Evolutionary conservation across 768 basidiomycete species (phyloP).

Genomic region (Brasilioporus rufonigricans): DNA sequence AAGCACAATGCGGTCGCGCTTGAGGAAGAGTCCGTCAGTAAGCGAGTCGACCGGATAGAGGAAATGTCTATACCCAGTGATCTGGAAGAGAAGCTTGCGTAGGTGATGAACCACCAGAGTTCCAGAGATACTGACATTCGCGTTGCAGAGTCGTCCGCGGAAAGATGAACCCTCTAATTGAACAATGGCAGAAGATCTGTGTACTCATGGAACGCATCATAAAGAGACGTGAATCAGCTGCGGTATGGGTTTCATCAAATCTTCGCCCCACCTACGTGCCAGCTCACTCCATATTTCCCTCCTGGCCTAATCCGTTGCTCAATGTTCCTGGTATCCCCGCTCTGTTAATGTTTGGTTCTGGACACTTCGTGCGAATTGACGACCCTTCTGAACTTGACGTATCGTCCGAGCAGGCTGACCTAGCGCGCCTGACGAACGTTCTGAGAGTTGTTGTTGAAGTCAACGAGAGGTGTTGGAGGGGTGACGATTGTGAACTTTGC

Average conservation of each 20-base stretch:
- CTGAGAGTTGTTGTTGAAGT: constrained; percentile 75
- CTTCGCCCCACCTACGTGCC: constrained; percentile 60
- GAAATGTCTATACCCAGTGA: constrained; percentile 94
- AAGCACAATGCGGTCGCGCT: constrained; percentile 72
- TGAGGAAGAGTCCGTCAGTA: constrained; percentile 85
- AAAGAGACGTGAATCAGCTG: constrained; percentile 87
- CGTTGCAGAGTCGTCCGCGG: constrained; percentile 65
- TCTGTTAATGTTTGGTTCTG: constrained; percentile 13
- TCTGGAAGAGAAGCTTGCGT: constrained; percentile 87
- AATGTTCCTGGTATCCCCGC: constrained; percentile 33
- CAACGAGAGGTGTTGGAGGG: constrained; percentile 79
- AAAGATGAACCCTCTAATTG: constrained; percentile 74
- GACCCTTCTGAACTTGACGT: constrained; percentile 24
- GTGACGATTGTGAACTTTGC: constrained; percentile 78
- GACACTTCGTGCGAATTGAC: constrained; percentile 7
- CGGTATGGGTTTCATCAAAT: constrained; percentile 71
- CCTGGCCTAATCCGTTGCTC: constrained; percentile 37
- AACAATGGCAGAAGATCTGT: constrained; percentile 91
- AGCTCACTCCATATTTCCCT: constrained; percentile 68
- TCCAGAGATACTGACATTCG: constrained; percentile 1
- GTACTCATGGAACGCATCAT: constrained; percentile 83
- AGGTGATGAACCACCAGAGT: constrained; percentile 21
- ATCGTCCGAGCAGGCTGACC: constrained; percentile 64
- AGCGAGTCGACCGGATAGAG: constrained; percentile 75
- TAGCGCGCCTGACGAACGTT: constrained; percentile 80